A percentile compares a stretch with the other conserved stretches of the same genome.
phyloP scores from a whole-genome alignment of 441 rosid species.

The Cnidoscolus chayamansa region DNA sequence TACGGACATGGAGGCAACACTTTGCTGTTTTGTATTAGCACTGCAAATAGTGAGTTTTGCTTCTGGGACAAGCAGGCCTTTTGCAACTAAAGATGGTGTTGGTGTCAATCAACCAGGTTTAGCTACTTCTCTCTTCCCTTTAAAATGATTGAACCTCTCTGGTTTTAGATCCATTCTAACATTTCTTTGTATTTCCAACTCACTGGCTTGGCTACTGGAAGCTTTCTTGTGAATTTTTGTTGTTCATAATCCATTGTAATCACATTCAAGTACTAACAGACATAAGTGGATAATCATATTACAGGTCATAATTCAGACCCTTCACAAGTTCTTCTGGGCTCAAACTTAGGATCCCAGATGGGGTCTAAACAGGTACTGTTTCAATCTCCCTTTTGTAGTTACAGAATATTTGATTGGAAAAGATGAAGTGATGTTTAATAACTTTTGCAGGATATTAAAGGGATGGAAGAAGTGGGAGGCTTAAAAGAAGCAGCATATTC shows the following conservation, averaged over 20 bases:
- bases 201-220: too few relatives aligned
- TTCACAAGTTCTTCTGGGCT: constrained; percentile 11
- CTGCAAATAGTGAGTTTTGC: constrained; percentile 37
- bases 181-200: too few relatives aligned
- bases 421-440: too few relatives aligned
- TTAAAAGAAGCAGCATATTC: too few relatives aligned
- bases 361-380: constrained; percentile 24
- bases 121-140: not conserved
- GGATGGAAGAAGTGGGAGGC: not conserved
- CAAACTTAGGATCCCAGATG: not conserved
- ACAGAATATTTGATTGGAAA: too few relatives aligned
- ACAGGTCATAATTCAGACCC: constrained; percentile 28
- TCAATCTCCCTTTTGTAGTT: too few relatives aligned
- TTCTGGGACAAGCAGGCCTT: constrained; percentile 43
- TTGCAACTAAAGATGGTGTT: constrained; percentile 32
- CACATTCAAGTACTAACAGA: not conserved
- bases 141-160: constrained; percentile 17
- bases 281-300: constrained; percentile 10
- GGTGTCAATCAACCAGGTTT: constrained; percentile 37
- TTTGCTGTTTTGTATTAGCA: constrained; percentile 29
- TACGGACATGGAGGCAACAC: constrained; percentile 31
- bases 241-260: too few relatives aligned
- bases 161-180: not conserved
- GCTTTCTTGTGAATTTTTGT: too few relatives aligned
- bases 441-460: constrained; percentile 15